These are phyloP conservation scores for Moesziomyces globuligerus DNA, from an alignment of 1,284 basidiomycete genomes.

Conservation along the genomic window DNA sequence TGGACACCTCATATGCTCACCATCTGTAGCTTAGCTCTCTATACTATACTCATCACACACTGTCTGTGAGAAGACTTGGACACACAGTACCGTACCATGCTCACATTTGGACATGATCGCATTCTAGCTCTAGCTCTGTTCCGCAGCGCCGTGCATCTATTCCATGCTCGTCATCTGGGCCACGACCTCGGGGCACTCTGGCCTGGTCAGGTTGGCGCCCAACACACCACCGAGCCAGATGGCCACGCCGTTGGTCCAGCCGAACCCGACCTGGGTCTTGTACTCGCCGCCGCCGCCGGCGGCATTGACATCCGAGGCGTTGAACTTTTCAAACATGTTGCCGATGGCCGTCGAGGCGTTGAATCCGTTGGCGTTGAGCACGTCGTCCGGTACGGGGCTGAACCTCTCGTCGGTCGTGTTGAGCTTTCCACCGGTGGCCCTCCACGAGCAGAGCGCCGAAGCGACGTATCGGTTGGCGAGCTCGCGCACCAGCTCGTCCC, in stretches of 20 bases:
- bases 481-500: conserved; percentile 74
- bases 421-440: conserved; percentile 73
- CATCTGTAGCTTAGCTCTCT: no score
- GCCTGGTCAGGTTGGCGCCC: conserved; percentile 42
- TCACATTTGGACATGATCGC: neutral
- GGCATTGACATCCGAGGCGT: conserved; percentile 77
- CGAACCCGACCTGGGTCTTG: conserved; percentile 74
- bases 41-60: no score
- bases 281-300: conserved; percentile 80
- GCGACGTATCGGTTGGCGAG: conserved; percentile 83
- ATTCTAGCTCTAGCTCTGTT: neutral
- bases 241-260: conserved; percentile 49
- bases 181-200: conserved; percentile 33
- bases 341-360: conserved; percentile 42
- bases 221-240: conserved; percentile 42
- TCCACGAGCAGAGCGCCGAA: conserved; percentile 88
- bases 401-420: conserved; percentile 79
- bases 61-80: no score
- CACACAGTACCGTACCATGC: no score
- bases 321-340: conserved; percentile 79
- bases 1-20: no score
- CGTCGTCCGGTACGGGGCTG: conserved; percentile 26
- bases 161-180: conserved; percentile 13
- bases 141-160: conserved; percentile 3
- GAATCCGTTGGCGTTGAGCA: conserved; percentile 47